These are phyloP conservation scores for Ganoderma meredithae DNA, from an alignment of 1,284 basidiomycete species.

Conservation along the genomic window DNA sequence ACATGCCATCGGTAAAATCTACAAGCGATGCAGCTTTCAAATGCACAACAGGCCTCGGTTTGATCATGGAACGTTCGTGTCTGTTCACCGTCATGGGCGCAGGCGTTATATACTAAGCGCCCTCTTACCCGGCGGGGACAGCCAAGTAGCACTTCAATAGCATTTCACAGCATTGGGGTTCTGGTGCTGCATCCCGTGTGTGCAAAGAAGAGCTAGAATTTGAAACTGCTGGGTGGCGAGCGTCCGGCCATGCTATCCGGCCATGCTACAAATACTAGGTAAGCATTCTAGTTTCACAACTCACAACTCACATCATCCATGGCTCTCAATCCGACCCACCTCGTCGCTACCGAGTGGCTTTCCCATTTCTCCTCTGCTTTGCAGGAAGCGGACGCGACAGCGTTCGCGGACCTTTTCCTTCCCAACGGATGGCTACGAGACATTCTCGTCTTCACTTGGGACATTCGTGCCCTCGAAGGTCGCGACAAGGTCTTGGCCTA, in stretches of 20 bases:
- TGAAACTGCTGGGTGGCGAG: neutral
- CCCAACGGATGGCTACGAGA: constrained; percentile 62
- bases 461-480: constrained; percentile 64
- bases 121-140: neutral
- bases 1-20: constrained; percentile 26
- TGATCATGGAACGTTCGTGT: neutral
- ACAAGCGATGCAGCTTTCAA: neutral
- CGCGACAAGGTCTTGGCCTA: constrained; percentile 49
- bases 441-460: constrained; percentile 68
- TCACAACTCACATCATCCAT: constrained; percentile 5
- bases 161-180: neutral
- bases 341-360: constrained; percentile 55
- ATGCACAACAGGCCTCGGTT: neutral
- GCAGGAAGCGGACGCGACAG: constrained; percentile 43
- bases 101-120: neutral
- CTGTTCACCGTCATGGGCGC: neutral
- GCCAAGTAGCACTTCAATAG: neutral
- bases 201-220: neutral
- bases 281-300: neutral
- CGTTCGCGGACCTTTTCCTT: constrained; percentile 47
- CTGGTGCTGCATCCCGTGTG: neutral
- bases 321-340: constrained; percentile 15
- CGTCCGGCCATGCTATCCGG: neutral
- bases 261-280: neutral
- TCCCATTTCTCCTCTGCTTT: constrained; percentile 46